Evolutionary conservation across 805 yeast genomes (phyloP), one percentile per base, ranked within the genome.

Genomic region (Wickerhamiella azyma): DNA sequence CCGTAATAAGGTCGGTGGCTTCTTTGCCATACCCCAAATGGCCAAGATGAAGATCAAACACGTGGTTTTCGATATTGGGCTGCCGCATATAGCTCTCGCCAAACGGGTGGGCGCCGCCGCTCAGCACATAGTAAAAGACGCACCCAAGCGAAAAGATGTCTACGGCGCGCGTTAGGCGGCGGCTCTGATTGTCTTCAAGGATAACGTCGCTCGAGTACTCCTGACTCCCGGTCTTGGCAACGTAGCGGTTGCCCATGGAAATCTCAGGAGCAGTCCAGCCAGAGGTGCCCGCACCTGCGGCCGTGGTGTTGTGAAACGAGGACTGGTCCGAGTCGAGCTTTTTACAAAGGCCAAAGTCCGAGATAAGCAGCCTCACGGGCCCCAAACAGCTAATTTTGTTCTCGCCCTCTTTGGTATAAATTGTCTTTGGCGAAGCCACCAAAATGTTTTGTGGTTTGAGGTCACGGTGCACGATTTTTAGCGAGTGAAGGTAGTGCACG

Each of bases 241-340:
- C 43, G 16, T 33, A 35, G 6, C 46, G 40, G 24, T 29, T n/a
- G n/a, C 47, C 46, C 48, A 46, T 41, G 2, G 35, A 43, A 21
- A 61, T 58, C 57, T 92, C 98, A 0, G 98, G 98, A 0, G 99
- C 97, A 55, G 96, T 74, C 98, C 98, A 92, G 2, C 99, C 99
- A 3, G 92, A 76, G 0, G 98, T 92, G 1, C 98, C 98, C 0
- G 96, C 94, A 16, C 94, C 94, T 56, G 85, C 79, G 29, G 85
- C 86, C 0, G 92, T 80, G 0, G 95, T 89, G 0, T 96, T 94
- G 51, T 89, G 73, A 62, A 89, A 89, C 1, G 95, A 84, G 1
- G 94, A 82, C 62, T 92, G 96, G 55, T 86, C 97, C 13, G 79
- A 76, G 51, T 92, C 98, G 43, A 92, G 66, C 58, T 82, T 83